phyloP scores from a whole-genome alignment of 352 stramenopile genomes.

The Phytophthora foliorum region DNA sequence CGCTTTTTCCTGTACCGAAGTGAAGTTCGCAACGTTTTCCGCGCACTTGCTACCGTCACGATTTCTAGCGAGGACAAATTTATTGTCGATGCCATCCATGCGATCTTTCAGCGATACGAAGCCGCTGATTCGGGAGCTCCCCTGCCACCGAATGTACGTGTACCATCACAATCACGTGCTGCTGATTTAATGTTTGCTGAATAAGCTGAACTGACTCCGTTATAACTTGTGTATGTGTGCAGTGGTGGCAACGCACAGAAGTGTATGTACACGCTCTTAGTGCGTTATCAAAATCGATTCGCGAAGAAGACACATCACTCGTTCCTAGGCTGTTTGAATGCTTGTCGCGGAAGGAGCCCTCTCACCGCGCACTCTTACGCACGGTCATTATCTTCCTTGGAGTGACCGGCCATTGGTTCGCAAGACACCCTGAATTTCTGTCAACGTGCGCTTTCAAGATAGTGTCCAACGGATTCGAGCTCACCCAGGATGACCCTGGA shows the following conservation, averaged over 20 bases:
- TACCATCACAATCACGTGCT: conserved; percentile 1
- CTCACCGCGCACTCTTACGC: conserved; percentile 64
- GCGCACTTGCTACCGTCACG: conserved; percentile 78
- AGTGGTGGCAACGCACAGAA: conserved; percentile 83
- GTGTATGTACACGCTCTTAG: conserved; percentile 88
- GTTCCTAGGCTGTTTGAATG: conserved; percentile 79
- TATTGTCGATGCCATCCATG: conserved; percentile 76
- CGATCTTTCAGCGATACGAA: conserved; percentile 82
- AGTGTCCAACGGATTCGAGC: conserved; percentile 73
- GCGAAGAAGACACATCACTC: conserved; percentile 79
- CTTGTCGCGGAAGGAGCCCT: conserved; percentile 74
- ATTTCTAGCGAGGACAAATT: conserved; percentile 80
- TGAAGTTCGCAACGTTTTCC: conserved; percentile 80
- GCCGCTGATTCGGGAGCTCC: conserved; percentile 46
- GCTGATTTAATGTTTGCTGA: conserved; percentile 2
- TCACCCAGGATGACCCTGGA: conserved; percentile 42
- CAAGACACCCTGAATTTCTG: conserved; percentile 66
- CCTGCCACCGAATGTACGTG: conserved; percentile 51
- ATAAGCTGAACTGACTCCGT: conserved; percentile 17
- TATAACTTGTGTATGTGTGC: conserved; percentile 5
- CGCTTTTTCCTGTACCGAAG: conserved; percentile 77
- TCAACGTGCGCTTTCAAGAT: conserved; percentile 72
- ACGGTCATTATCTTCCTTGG: conserved; percentile 81
- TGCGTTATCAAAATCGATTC: conserved; percentile 84
- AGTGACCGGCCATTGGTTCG: conserved; percentile 80